Evolutionary conservation across 495 filamentous ascomycete species (phyloP), one percentile per base, ranked within the genome.

Genomic region (Penicillium robsamsonii): DNA sequence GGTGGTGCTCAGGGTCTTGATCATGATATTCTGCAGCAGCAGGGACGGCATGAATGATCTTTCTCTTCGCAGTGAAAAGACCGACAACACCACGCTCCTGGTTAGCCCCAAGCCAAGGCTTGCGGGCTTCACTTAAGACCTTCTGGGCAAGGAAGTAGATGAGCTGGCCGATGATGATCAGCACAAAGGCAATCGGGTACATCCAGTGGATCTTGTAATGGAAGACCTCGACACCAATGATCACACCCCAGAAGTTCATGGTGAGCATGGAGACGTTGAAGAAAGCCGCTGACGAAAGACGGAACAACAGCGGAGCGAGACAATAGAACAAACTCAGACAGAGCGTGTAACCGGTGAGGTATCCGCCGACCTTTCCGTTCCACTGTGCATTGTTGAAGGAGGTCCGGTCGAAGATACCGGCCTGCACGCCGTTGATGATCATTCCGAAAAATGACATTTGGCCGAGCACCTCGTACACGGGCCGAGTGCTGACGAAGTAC

Each of bases 181-280:
- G 75, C 12, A 94, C 89, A 71, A 98, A 97, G 24, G 94, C 94
- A 67, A 96, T 88, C 2, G 94, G 94, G 71, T 98, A 98, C 79
- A 96, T 79, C 79, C 84, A 96, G 72, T 94, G 88, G 55, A 98
- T 84, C 17, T 71, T 69, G 58, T 89, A 84, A 40, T 87, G 83
- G 70, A 98, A 96, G 41, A 97, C 86, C 61, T 85, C 78, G 53
- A 95, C 79, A 42, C 94, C 94, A 62, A 98, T 92, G 57, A 91
- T 83, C 27, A 95, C 89, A 64, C 91, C 91, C 93, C 95, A 97
- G 78, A 97, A 97, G 73, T 96, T 97, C 65, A 85, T 89, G 18
- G 95, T 98, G 49, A 98, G 78, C 66, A 98, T 77, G 29, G 86
- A 91, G 69, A 98, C 91, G 71, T 98, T 95, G 79, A 97, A 96